Conservation (phyloP, 768 basidiomycete species). For the Amanita muscaria region DNA sequence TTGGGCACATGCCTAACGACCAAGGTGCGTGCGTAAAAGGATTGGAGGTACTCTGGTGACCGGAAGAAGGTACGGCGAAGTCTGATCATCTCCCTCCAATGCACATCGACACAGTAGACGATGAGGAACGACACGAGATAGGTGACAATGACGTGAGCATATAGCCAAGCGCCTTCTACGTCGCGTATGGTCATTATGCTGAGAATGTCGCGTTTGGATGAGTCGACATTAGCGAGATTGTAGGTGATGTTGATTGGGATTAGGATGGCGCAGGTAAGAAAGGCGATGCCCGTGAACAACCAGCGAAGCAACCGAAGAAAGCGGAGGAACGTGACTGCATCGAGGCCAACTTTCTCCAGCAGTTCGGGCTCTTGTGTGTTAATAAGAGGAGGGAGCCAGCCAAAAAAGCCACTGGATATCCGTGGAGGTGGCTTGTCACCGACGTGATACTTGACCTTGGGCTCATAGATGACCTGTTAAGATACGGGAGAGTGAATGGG, state of each 20-base stretch:
- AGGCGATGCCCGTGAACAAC: constrained; percentile 57
- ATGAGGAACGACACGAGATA: constrained; percentile 76
- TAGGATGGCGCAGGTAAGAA: constrained; percentile 61
- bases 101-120: constrained; percentile 58
- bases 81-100: constrained; percentile 72
- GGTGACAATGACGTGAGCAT: constrained; percentile 75
- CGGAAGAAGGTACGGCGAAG: constrained; percentile 86
- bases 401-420: constrained; percentile 74
- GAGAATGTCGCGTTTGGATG: constrained; percentile 47
- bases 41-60: constrained; percentile 77
- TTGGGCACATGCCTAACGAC: constrained; percentile 73
- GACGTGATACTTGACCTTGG: constrained; percentile 86
- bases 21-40: constrained; percentile 91
- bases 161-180: constrained; percentile 62
- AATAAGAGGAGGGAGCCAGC: constrained; percentile 85
- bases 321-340: constrained; percentile 87
- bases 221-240: constrained; percentile 60
- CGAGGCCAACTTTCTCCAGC: constrained; percentile 81
- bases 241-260: constrained; percentile 83
- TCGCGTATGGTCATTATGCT: constrained; percentile 84
- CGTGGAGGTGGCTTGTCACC: constrained; percentile 71
- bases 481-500: not conserved
- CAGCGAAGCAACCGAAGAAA: constrained; percentile 81
- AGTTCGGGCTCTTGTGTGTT: constrained; percentile 85
- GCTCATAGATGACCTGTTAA: constrained; percentile 76